These are phyloP conservation scores for Onygena corvina DNA, from an alignment of 2,329 filamentous ascomycete species.

Conservation along the genomic window DNA sequence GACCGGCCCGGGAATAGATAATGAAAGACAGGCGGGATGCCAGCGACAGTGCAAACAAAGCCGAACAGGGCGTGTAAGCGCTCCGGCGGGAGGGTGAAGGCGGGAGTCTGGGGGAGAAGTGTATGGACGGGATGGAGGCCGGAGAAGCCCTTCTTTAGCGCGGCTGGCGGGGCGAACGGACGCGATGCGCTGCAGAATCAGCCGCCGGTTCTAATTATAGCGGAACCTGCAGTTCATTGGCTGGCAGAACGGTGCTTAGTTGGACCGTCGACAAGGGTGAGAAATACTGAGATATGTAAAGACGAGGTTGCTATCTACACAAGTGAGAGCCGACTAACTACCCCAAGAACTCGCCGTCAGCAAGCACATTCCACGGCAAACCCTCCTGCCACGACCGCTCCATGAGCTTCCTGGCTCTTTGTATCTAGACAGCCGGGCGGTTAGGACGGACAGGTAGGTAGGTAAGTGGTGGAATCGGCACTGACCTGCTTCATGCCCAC, in stretches of 20 bases:
- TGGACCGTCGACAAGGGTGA: too few relatives aligned
- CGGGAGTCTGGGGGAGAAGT: background rate
- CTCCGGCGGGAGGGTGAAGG: background rate
- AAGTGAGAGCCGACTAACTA: constrained; percentile 16
- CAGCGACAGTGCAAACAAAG: background rate
- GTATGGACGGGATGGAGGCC: background rate
- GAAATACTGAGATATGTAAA: background rate
- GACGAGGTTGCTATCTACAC: background rate
- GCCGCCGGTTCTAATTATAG: constrained; percentile 3
- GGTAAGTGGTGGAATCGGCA: constrained; percentile 15
- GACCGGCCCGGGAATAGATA: background rate
- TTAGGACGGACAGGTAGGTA: background rate
- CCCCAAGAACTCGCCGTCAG: constrained; percentile 31
- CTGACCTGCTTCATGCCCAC: constrained; percentile 65
- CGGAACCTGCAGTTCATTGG: background rate
- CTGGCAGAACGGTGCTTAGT: too few relatives aligned
- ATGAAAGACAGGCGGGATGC: background rate
- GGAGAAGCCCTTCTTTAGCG: constrained; percentile 7
- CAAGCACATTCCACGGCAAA: constrained; percentile 30
- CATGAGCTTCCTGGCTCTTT: constrained; percentile 31
- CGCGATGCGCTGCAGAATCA: constrained; percentile 2
- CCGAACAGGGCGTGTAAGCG: background rate
- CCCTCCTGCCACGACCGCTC: constrained; percentile 30
- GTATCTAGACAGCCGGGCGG: constrained; percentile 21
- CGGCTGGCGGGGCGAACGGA: constrained; percentile 4